phyloP scores from a whole-genome alignment of 129 eudicot genomes.

The Flaveria trinervia region DNA sequence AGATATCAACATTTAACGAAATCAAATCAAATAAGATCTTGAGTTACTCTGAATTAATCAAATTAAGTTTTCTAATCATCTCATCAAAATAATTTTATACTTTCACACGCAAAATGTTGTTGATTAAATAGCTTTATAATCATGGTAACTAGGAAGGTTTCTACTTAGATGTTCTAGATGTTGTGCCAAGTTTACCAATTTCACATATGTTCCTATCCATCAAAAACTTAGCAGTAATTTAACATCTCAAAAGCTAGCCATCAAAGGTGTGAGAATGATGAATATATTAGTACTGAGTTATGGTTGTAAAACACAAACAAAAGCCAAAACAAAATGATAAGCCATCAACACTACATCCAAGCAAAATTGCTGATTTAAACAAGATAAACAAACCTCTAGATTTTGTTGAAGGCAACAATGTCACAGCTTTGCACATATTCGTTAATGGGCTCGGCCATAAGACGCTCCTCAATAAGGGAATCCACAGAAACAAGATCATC shows the following conservation, averaged over 20 bases:
- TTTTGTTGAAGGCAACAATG: conserved; percentile 97
- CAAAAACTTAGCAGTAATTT: not conserved
- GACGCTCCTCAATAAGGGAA: conserved; percentile 75
- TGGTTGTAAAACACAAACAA: not conserved
- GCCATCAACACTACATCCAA: conserved; percentile 16
- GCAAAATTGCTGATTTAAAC: conserved; percentile 29
- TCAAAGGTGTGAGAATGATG: not conserved
- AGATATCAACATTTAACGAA: no score
- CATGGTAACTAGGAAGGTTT: no score
- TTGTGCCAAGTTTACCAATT: no score
- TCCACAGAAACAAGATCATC: conserved; percentile 98
- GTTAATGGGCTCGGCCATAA: conserved; percentile 79
- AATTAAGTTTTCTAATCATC: no score
- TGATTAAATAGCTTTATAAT: no score
- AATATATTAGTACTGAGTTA: not conserved
- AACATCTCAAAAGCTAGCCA: conserved; percentile 16
- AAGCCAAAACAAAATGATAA: conserved; percentile 9
- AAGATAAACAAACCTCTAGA: conserved; percentile 36
- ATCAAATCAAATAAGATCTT: no score
- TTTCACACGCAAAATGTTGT: no score
- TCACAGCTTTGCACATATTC: conserved; percentile 96
- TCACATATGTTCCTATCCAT: no score
- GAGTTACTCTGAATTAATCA: no score
- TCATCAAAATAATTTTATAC: no score
- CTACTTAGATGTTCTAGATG: no score